Base-by-base conservation (phyloP, 495 filamentous ascomycete species). In the Thozetella sp. region DNA sequence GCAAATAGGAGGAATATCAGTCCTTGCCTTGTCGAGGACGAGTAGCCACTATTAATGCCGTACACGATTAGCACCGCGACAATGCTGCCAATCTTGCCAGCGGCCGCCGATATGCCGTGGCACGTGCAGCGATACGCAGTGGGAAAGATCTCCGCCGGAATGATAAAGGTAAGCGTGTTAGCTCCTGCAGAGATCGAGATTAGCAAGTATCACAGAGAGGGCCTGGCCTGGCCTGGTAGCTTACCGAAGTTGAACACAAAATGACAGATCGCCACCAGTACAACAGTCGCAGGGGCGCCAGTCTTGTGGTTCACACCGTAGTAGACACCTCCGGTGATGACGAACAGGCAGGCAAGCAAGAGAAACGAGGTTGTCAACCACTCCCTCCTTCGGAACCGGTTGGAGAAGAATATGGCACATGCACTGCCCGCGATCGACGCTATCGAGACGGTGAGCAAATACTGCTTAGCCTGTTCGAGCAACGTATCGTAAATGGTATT, bases 131-230 rank as follows among this genome's bases (percentile, higher is more conserved):
- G 84, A 74, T 93, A 95, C 26, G 89, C 86, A 0, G 93, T 96
- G 0, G 93, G 93, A 83, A 94, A 97, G 58, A 89, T 88, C 67
- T 97, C 93, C 22, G 90, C 92, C 11, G 93, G 92, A 1, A 97
- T 90, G 64, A 97, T 90, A 83, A 96, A 96, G 11, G 93, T 96
- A 2, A 92, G 93, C 25, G 89, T 85, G 73, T 96, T 97, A 48
- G 93, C 93, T 1, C 91, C 72, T 75, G 26, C 17, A 19, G 22
- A n/a, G 3, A 11, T 25, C 15, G 6, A 27, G 43, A 13, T 17
- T 24, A 13, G 30, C 15, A 55, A 24, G 40, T n/a, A 52, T 3
- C 37, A 22, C n/a, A 53, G 20, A 25, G 17, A 43, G 22, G 55
- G 25, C 22, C 20, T 22, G 19, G 27, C 2, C 34, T 15, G 26